These are phyloP conservation scores for Populus hybrid DNA, from an alignment of 441 rosid species.

Conservation along the genomic window DNA sequence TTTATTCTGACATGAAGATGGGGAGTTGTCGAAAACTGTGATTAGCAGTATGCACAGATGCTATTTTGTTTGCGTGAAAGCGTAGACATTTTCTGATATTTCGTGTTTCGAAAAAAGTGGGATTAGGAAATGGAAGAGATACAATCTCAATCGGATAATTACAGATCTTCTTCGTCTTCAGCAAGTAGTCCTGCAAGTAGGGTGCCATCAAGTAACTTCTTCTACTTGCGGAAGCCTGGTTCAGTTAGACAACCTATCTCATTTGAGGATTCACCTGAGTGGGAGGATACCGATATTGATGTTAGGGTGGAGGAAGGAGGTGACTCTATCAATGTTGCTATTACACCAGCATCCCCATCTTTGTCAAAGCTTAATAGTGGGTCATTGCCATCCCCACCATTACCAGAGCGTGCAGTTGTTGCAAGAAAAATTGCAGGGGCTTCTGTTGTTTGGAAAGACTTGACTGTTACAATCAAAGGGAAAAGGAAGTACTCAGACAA, in stretches of 20 bases:
- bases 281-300: constrained; percentile 79
- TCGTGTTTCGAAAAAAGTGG: constrained; percentile 15
- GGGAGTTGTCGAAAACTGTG: neutral
- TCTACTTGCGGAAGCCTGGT: constrained; percentile 92
- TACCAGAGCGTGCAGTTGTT: constrained; percentile 54
- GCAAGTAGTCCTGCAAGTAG: constrained; percentile 98
- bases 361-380: constrained; percentile 83
- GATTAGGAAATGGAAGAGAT: constrained; percentile 79
- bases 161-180: constrained; percentile 95
- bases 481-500: constrained; percentile 90
- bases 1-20: neutral
- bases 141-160: constrained; percentile 91
- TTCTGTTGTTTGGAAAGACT: constrained; percentile 91
- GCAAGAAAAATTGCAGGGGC: constrained; percentile 89
- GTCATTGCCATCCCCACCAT: constrained; percentile 78
- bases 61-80: neutral
- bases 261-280: constrained; percentile 96
- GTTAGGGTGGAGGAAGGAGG: constrained; percentile 75
- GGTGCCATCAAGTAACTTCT: constrained; percentile 90
- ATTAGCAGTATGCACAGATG: neutral
- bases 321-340: constrained; percentile 72
- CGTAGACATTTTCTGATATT: constrained; percentile 4
- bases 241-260: constrained; percentile 92
- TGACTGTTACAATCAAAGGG: constrained; percentile 85
- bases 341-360: constrained; percentile 81